Percentiles rank a stretch among this genome's conserved stretches.
Conservation (phyloP, 2,329 filamentous ascomycete species). For the Colletotrichum musicola region DNA sequence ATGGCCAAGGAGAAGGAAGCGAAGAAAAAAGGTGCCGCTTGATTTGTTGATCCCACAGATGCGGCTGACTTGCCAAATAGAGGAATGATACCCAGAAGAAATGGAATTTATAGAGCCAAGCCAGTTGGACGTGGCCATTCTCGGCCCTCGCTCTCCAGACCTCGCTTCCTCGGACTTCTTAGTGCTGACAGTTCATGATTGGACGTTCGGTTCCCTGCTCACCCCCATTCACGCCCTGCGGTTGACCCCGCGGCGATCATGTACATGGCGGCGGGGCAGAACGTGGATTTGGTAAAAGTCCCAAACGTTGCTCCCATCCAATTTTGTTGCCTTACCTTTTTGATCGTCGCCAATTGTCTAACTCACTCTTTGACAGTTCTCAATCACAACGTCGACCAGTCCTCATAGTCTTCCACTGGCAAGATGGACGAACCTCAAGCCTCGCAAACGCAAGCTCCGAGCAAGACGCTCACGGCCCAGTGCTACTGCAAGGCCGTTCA, state of each 20-base stretch:
- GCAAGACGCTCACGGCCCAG: slow-evolving; percentile 56
- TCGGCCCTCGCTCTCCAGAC: background rate
- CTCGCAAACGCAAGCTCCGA: background rate
- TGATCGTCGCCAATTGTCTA: background rate
- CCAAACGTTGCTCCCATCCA: background rate
- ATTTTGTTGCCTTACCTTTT: background rate
- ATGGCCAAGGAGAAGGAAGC: slow-evolving; percentile 46
- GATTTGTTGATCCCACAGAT: background rate
- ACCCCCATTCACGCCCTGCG: background rate
- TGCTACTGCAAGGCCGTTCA: slow-evolving; percentile 60
- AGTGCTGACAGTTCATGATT: background rate
- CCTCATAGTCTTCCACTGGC: background rate
- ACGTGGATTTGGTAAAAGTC: background rate
- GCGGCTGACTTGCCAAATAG: slow-evolving; percentile 15
- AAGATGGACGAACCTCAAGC: background rate
- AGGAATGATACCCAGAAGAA: background rate
- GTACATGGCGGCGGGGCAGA: background rate
- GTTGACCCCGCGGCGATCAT: background rate
- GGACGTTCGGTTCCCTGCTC: background rate
- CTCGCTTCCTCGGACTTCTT: background rate
- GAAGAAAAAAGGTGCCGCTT: slow-evolving; percentile 6
- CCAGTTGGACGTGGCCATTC: background rate
- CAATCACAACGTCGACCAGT: background rate
- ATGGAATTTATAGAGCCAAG: too few relatives aligned
- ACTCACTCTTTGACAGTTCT: background rate